Base-by-base conservation (phyloP, 148 eudicot species). In the Oxyria digyna region DNA sequence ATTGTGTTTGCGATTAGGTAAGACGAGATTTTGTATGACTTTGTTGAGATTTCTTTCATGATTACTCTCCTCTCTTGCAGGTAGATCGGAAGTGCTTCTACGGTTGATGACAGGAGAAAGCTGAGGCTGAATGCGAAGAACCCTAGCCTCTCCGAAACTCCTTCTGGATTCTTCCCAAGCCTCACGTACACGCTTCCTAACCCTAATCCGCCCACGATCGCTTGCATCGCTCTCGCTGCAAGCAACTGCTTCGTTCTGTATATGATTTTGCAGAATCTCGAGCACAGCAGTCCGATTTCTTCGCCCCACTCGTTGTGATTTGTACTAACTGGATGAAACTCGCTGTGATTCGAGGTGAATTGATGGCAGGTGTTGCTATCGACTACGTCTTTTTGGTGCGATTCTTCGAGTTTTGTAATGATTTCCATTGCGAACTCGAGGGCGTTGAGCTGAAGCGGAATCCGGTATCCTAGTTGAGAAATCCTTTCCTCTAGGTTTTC, bases 81-180 rank as follows among this genome's bases (percentile, higher is more conserved):
- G 78, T 93, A 93, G 33, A 93, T 93, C 15, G 98, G 98, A 13
- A 93, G 78, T 4, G 98, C 96, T 80, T 93, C 98, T 6, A 93
- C 98, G 1, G 98, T 93, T 0, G 98, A 93, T 1, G 98, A 93
- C 1, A 93, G 87, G 15, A 93, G 92, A 73, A 93, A 93, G 72
- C 98, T 93, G 40, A 93, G 82, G 54, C 87, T 93, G 62, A 93
- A 93, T 0, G 98, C 98, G 68, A 93, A 93, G 20, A 93, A 72
- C 35, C 98, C 98, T 74, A 93, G 65, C 72, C 96, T 71, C 63
- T 89, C 92, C 0, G 87, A 91, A 3, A 93, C 83, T 57, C 88
- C 88, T 17, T 74, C 77, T 42, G 88, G 86, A 24, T 90, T 81
- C 14, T 84, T 85, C 40, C 78, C 83, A 67, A 90, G 55, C 48